phyloP scores from a whole-genome alignment of 148 eudicot species.

The Dysphania ambrosioides region DNA sequence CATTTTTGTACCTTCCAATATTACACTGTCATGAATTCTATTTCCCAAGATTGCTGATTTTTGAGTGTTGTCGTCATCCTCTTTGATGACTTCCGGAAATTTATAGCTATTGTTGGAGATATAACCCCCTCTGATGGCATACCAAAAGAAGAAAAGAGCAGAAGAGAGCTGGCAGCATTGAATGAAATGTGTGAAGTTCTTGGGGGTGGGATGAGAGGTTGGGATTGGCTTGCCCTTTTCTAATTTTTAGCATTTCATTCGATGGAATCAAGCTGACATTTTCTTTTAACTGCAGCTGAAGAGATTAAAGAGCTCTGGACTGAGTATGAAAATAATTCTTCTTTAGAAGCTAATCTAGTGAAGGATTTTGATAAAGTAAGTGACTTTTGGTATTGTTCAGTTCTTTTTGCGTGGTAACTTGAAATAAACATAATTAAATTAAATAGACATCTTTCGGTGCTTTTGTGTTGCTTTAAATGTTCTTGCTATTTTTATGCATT shows the following conservation, averaged over 20 bases:
- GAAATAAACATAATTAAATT: no score
- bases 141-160: conserved; percentile 90
- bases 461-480: no score
- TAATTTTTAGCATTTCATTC: background rate
- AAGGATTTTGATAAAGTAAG: conserved; percentile 97
- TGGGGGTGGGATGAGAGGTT: conserved; percentile 97
- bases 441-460: background rate
- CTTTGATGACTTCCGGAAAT: conserved; percentile 27
- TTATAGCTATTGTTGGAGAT: conserved; percentile 92
- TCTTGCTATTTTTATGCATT: background rate
- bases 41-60: conserved; percentile 3
- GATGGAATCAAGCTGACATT: conserved; percentile 12
- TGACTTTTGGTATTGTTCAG: conserved; percentile 10
- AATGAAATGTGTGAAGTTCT: conserved; percentile 94
- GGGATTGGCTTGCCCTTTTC: conserved; percentile 7
- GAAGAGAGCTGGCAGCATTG: conserved; percentile 80
- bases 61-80: conserved; percentile 3
- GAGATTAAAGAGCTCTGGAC: conserved; percentile 95
- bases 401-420: background rate
- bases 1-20: background rate
- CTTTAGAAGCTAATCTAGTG: conserved; percentile 92
- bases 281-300: conserved; percentile 57
- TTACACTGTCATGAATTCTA: background rate
- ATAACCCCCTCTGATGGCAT: conserved; percentile 93
- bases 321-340: conserved; percentile 87